Conservation (phyloP, 257 asterid species). For the Jacaranda mimosifolia region DNA sequence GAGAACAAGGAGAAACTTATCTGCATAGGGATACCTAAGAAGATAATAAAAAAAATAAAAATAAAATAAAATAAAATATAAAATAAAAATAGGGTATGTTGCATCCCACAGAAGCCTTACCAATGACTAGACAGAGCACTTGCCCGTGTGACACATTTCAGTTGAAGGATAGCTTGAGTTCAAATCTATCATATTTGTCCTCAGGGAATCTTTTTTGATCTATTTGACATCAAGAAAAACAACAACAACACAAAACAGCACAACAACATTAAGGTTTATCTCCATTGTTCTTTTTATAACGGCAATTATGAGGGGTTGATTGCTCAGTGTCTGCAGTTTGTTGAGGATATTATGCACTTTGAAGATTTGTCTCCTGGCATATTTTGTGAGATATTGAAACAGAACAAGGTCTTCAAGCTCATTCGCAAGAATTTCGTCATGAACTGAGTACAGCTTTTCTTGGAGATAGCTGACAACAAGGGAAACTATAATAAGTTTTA, state of each 20-base stretch:
- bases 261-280: slow-evolving; percentile 71
- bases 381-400: slow-evolving; percentile 68
- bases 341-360: slow-evolving; percentile 70
- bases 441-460: slow-evolving; percentile 77
- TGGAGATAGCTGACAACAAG: slow-evolving; percentile 73
- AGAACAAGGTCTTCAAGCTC: slow-evolving; percentile 73
- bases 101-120: slow-evolving; percentile 78
- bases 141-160: slow-evolving; percentile 72
- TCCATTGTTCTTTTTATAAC: slow-evolving; percentile 69
- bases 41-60: too few species aligned
- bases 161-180: slow-evolving; percentile 80
- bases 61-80: too few species aligned
- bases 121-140: slow-evolving; percentile 74
- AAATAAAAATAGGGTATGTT: too few species aligned
- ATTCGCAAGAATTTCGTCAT: slow-evolving; percentile 77
- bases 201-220: slow-evolving; percentile 77
- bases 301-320: slow-evolving; percentile 75
- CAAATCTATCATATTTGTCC: slow-evolving; percentile 68
- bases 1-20: slow-evolving; percentile 74
- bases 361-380: slow-evolving; percentile 77
- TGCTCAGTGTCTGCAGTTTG: slow-evolving; percentile 66
- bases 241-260: too few species aligned
- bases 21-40: slow-evolving; percentile 78
- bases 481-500: slow-evolving; percentile 73
- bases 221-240: slow-evolving; percentile 67